Evolutionary conservation across 371 early-diverging fungal genomes (phyloP), one percentile per base, ranked within the genome.

Genomic region (Mucor sp.): DNA sequence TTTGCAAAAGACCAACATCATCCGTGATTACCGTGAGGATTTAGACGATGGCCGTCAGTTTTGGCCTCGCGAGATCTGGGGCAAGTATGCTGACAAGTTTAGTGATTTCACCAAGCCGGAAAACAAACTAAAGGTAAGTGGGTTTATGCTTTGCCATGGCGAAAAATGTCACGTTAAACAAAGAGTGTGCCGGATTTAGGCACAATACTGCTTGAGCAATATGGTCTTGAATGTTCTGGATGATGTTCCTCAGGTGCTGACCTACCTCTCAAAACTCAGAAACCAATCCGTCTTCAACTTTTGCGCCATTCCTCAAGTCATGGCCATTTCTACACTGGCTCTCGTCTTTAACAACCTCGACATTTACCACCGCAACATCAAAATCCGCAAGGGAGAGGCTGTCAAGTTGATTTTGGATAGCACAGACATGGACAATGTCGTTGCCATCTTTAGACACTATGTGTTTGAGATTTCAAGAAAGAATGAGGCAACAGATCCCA

Each of bases 231-330:
- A 99, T 69, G 94, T 94, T 1, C 79, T 99, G 70, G 76, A 84
- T 67, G 91, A 92, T 65, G 91, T 96, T 4, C 94, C 95, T 32
- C 91, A 94, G 65, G 91, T 92, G 41, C 81, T 99, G 39, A 92
- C 89, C 50, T 99, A 97, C 75, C 84, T 99, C 75, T 76, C 83
- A 58, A 68, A 81, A 63, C 82, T 99, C 62, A 73, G 78, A 60
- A 92, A 97, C 69, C 91, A 85, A 30, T 85, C 92, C 0, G 89
- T 95, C 19, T 95, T 98, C 77, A 91, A 89, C 70, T 98, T 98
- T 75, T 94, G 95, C 75, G 99, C 99, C 25, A 99, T 99, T 65
- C 99, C 99, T 23, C 98, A 98, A 84, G 93, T 94, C 27, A 97
- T 97, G 99, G 99, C 99, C 19, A 92, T 98, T 66, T 92, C 99